phyloP scores from a whole-genome alignment of 1,284 basidiomycete species.

The Ceratobasidium sp. region DNA sequence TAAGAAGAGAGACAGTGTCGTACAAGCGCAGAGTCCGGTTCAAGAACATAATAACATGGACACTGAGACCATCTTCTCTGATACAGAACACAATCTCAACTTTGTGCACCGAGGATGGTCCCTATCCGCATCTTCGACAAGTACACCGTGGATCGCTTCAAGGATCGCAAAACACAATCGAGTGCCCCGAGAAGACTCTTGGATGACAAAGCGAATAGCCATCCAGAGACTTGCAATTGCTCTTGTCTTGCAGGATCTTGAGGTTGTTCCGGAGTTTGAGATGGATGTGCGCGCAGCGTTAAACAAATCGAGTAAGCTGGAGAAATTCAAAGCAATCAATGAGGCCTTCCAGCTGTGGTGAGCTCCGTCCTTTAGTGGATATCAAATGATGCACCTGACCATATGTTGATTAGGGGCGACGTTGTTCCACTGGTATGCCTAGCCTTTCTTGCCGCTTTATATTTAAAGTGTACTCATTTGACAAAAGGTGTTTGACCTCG shows the following conservation, averaged over 20 bases:
- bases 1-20: no score
- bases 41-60: background rate
- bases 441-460: background rate
- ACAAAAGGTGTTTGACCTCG: slow-evolving; percentile 17
- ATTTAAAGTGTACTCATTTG: background rate
- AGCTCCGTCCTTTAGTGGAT: background rate
- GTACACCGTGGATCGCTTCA: background rate
- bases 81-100: background rate
- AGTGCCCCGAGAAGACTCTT: background rate
- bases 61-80: background rate
- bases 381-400: no score
- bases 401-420: slow-evolving; percentile 28
- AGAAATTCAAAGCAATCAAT: slow-evolving; percentile 16
- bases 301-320: background rate
- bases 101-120: slow-evolving; percentile 31
- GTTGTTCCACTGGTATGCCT: slow-evolving; percentile 9
- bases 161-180: background rate
- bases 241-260: background rate
- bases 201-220: background rate
- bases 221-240: background rate
- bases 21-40: background rate
- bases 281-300: background rate
- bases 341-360: slow-evolving; percentile 17
- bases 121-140: background rate
- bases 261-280: background rate